Evolutionary conservation across 2,329 filamentous ascomycete species (phyloP).

Genomic region (Salinomyces thailandicus): DNA sequence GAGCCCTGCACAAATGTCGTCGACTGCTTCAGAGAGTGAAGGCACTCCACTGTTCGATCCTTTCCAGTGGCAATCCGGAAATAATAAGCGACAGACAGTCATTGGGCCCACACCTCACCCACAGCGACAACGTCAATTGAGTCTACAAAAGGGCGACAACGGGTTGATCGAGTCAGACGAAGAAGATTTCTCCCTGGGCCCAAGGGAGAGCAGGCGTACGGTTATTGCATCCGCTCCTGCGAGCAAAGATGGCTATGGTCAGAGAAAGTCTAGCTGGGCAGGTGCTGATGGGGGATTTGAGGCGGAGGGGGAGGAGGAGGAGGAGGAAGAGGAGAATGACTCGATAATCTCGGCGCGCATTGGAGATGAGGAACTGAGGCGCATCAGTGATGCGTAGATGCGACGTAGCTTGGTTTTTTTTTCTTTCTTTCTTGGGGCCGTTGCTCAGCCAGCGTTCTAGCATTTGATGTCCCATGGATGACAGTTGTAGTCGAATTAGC

Average conservation of each 20-base stretch:
- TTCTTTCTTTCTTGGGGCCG: too few species aligned
- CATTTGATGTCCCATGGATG: too few species aligned
- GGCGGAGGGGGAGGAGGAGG: conserved; percentile 4
- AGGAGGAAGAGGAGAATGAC: conserved; percentile 6
- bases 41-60: conserved; percentile 5
- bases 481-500: too few species aligned
- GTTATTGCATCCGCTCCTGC: conserved; percentile 11
- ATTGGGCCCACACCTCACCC: conserved; percentile 7
- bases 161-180: conserved; percentile 5
- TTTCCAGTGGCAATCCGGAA: conserved; percentile 4
- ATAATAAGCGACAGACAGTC: conserved; percentile 10
- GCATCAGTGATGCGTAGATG: conserved; percentile 2
- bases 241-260: background rate
- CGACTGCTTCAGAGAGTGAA: background rate
- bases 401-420: too few species aligned
- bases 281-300: background rate
- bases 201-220: conserved; percentile 10
- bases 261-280: background rate
- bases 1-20: background rate
- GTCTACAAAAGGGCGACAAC: conserved; percentile 2
- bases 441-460: too few species aligned
- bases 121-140: background rate
- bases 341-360: conserved; percentile 5
- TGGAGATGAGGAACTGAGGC: conserved; percentile 6
- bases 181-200: conserved; percentile 5